These are phyloP conservation scores for Apiotrichum veenhuisii DNA, from an alignment of 1,284 basidiomycete species.

Conservation along the genomic window DNA sequence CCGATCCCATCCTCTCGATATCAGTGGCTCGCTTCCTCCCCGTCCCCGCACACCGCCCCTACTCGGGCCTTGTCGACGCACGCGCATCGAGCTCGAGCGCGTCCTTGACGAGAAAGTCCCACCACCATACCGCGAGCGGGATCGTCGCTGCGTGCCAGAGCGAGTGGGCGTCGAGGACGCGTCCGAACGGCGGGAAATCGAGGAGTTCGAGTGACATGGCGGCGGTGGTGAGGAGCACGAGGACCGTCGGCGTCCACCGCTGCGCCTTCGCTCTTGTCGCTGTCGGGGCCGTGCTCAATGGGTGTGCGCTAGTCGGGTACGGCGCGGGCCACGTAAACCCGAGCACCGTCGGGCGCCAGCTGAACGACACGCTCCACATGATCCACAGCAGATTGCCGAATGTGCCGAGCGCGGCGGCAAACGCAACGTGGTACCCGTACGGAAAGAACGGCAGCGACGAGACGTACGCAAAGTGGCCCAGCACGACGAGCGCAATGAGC, in stretches of 20 bases:
- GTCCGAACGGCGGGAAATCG: constrained; percentile 77
- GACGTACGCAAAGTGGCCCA: constrained; percentile 47
- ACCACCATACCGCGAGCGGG: constrained; percentile 78
- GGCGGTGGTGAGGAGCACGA: constrained; percentile 67
- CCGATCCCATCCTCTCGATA: too few relatives aligned
- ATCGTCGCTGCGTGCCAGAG: constrained; percentile 90
- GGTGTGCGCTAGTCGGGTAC: constrained; percentile 31
- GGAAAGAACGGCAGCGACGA: constrained; percentile 72
- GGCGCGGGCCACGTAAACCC: constrained; percentile 20
- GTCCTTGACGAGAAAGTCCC: constrained; percentile 57
- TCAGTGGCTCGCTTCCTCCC: too few relatives aligned
- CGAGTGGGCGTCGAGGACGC: constrained; percentile 86
- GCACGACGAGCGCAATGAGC: constrained; percentile 28
- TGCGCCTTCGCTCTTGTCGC: background rate
- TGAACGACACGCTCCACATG: constrained; percentile 60
- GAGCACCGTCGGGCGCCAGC: constrained; percentile 11
- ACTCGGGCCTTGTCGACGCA: background rate
- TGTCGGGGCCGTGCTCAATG: constrained; percentile 6
- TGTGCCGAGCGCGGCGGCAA: constrained; percentile 72
- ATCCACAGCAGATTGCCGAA: constrained; percentile 77
- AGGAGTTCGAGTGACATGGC: constrained; percentile 82
- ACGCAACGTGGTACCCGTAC: constrained; percentile 90
- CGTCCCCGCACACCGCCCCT: too few relatives aligned
- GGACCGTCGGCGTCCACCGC: constrained; percentile 50
- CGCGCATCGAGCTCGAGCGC: constrained; percentile 33